A percentile compares a stretch with the other conserved stretches of the same genome.
phyloP scores from a whole-genome alignment of 2,329 filamentous ascomycete species.

The Xylariaceae sp. region DNA sequence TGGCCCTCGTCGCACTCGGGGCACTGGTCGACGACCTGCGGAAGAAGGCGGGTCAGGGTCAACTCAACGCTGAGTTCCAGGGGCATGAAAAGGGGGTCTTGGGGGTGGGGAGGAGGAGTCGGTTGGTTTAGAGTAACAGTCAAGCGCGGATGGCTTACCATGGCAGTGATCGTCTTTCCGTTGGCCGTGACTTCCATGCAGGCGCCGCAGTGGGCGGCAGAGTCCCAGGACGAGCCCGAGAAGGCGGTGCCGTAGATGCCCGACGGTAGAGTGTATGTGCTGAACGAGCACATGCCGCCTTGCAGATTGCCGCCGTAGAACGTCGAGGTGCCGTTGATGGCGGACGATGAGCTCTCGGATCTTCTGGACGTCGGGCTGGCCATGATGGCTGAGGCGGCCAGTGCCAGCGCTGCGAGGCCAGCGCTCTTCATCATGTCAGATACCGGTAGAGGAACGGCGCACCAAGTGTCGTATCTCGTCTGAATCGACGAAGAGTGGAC shows the following conservation, averaged over 20 bases:
- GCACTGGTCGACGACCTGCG: slow-evolving; percentile 37
- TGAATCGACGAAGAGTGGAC: too few relatives aligned
- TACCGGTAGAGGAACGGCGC: too few relatives aligned
- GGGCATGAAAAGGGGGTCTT: too few relatives aligned
- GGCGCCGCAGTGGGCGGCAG: slow-evolving; percentile 49
- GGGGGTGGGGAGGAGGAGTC: too few relatives aligned
- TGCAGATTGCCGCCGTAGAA: slow-evolving; percentile 48
- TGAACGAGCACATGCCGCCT: slow-evolving; percentile 58
- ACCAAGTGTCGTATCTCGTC: too few relatives aligned
- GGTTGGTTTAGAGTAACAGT: too few relatives aligned
- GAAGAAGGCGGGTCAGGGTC: slow-evolving; percentile 2
- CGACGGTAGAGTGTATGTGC: slow-evolving; percentile 52
- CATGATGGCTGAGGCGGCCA: background rate
- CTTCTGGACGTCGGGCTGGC: too few relatives aligned
- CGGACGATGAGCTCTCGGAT: too few relatives aligned
- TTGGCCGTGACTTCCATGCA: slow-evolving; percentile 52
- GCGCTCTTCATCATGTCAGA: too few relatives aligned
- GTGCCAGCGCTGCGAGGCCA: too few relatives aligned
- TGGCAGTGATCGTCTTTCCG: slow-evolving; percentile 53
- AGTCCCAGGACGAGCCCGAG: slow-evolving; percentile 49
- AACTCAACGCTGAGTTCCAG: too few relatives aligned
- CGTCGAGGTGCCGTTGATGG: slow-evolving; percentile 34
- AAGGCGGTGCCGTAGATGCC: slow-evolving; percentile 55
- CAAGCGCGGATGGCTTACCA: slow-evolving; percentile 44
- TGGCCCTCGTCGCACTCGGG: slow-evolving; percentile 33